Percentiles rank a stretch among this genome's conserved stretches.
Evolutionary conservation across 1,284 basidiomycete species (phyloP).

Genomic region (Porphyrellus sp.): DNA sequence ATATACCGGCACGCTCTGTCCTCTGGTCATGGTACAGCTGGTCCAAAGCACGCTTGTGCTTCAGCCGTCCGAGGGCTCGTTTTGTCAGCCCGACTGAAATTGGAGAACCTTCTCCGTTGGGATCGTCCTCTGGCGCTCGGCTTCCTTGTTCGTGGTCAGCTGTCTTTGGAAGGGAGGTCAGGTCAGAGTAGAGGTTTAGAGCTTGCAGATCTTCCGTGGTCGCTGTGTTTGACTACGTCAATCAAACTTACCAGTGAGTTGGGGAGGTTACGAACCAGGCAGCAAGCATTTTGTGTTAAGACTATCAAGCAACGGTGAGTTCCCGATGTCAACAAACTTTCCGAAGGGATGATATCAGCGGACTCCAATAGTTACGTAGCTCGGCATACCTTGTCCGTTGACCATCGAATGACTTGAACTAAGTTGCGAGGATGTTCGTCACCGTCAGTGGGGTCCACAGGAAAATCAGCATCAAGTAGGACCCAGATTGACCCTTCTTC

Average conservation of each 20-base stretch:
- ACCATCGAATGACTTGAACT: constrained; percentile 23
- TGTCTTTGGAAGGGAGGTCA: constrained; percentile 63
- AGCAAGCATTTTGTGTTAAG: constrained; percentile 34
- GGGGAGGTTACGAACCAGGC: constrained; percentile 27
- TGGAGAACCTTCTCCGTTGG: constrained; percentile 13
- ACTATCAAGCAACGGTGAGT: constrained; percentile 18
- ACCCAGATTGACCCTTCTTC: constrained; percentile 45
- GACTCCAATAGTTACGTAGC: not conserved
- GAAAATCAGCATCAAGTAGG: constrained; percentile 48
- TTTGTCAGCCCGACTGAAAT: constrained; percentile 31
- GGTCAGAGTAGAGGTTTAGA: constrained; percentile 59
- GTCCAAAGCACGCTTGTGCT: constrained; percentile 42
- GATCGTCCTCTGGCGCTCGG: constrained; percentile 31
- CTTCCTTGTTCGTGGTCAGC: constrained; percentile 44
- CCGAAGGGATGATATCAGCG: not conserved
- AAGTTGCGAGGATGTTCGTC: constrained; percentile 24
- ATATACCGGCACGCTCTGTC: not conserved
- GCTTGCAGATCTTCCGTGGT: constrained; percentile 45
- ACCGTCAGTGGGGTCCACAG: constrained; percentile 35
- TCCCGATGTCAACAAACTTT: constrained; percentile 21
- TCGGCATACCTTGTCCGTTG: constrained; percentile 16
- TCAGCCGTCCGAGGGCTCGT: constrained; percentile 49
- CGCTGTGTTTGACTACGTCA: constrained; percentile 36
- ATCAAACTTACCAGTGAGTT: constrained; percentile 13
- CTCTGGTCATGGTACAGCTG: constrained; percentile 18